These are phyloP conservation scores for Rhynchosporium graminicola DNA, from an alignment of 2,329 filamentous ascomycete species.

Conservation along the genomic window DNA sequence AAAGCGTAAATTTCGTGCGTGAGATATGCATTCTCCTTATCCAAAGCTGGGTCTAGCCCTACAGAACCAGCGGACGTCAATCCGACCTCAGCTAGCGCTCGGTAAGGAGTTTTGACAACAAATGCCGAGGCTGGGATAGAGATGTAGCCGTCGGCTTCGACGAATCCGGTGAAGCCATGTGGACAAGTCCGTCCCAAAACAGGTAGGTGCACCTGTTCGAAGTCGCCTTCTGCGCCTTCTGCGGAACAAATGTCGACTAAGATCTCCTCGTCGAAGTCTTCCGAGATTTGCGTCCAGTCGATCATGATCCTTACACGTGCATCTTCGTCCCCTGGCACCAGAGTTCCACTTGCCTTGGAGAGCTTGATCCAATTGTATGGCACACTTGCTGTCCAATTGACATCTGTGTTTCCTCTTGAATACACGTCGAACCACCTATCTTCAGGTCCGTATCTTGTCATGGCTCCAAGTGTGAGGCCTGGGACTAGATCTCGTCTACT, in stretches of 20 bases:
- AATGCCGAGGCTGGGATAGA: constrained; percentile 48
- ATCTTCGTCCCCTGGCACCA: constrained; percentile 50
- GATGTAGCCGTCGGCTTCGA: constrained; percentile 58
- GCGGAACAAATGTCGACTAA: constrained; percentile 41
- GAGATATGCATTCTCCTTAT: constrained; percentile 47
- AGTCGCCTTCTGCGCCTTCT: constrained; percentile 45
- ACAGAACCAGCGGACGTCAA: constrained; percentile 11
- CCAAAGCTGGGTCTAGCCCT: constrained; percentile 2
- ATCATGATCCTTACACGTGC: constrained; percentile 54
- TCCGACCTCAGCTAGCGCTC: constrained; percentile 12
- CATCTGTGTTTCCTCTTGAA: constrained; percentile 52
- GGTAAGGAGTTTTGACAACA: constrained; percentile 4
- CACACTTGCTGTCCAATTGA: constrained; percentile 51
- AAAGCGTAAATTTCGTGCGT: constrained; percentile 60
- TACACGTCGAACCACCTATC: constrained; percentile 63
- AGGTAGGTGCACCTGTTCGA: constrained; percentile 53
- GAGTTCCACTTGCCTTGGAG: constrained; percentile 48
- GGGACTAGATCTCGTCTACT: constrained; percentile 41
- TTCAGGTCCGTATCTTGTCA: constrained; percentile 56
- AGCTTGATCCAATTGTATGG: constrained; percentile 44
- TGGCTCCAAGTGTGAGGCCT: constrained; percentile 39
- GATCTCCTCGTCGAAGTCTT: constrained; percentile 37
- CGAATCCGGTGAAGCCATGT: constrained; percentile 55
- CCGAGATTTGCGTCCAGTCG: constrained; percentile 43
- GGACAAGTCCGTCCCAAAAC: constrained; percentile 52